A percentile compares a stretch with the other conserved stretches of the same genome.
These are phyloP conservation scores for Lecanosticta acicola DNA, from an alignment of 2,329 filamentous ascomycete genomes.

Conservation along the genomic window DNA sequence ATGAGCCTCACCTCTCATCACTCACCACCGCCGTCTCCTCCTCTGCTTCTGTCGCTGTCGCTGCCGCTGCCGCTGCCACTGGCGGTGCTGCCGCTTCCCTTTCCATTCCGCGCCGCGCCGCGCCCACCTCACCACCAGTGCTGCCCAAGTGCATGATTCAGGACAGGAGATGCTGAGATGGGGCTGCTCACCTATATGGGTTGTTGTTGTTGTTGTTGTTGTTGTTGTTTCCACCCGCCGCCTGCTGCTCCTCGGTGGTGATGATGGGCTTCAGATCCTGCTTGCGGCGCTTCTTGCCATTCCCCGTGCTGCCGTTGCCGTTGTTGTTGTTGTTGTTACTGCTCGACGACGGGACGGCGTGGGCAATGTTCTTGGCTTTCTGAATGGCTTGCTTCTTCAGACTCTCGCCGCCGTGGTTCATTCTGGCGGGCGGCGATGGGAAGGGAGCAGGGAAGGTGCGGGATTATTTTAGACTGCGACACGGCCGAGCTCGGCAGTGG, in stretches of 20 bases:
- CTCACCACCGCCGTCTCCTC: no score
- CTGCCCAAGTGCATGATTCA: no score
- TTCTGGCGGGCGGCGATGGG: conserved; percentile 10
- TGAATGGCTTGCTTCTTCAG: conserved; percentile 54
- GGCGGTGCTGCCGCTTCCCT: no score
- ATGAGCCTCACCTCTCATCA: no score
- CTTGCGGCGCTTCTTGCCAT: conserved; percentile 69
- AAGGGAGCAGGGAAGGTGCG: conserved; percentile 6
- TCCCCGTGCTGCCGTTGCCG: no score
- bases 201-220: conserved; percentile 35
- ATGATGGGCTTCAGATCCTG: conserved; percentile 67
- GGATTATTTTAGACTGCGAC: not conserved
- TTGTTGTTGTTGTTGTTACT: conserved; percentile 35
- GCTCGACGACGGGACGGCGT: conserved; percentile 41
- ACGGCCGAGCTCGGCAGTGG: not conserved
- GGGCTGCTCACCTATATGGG: conserved; percentile 8
- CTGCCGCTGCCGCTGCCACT: not conserved
- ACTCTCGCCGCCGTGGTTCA: conserved; percentile 22
- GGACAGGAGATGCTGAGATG: no score
- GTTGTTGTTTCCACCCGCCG: not conserved
- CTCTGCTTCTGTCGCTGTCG: not conserved
- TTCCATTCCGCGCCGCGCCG: no score
- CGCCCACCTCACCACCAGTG: no score
- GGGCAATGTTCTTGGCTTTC: conserved; percentile 60
- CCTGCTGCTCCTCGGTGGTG: conserved; percentile 54